These are phyloP conservation scores for Tylopilus felleus DNA, from an alignment of 768 basidiomycete species.

Conservation along the genomic window DNA sequence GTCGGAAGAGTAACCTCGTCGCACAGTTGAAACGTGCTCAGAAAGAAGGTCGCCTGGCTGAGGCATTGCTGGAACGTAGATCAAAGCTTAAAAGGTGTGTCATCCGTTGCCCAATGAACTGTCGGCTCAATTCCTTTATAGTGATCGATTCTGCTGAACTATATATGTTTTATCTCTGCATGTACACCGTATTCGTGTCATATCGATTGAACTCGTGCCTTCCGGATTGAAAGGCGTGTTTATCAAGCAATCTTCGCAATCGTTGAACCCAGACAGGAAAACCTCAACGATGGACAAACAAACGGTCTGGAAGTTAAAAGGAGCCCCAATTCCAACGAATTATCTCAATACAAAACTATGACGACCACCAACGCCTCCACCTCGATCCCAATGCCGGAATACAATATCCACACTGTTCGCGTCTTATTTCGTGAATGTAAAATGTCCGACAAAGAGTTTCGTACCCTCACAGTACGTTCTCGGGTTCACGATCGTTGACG, in stretches of 20 bases:
- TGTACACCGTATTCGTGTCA: slow-evolving; percentile 12
- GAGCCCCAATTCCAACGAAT: too few species aligned
- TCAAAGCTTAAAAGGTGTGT: slow-evolving; percentile 78
- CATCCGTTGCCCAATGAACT: neutral
- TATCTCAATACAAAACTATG: slow-evolving; percentile 1
- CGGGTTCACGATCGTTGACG: neutral
- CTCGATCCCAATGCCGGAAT: neutral
- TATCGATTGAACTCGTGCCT: slow-evolving; percentile 16
- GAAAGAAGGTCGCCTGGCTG: slow-evolving; percentile 77
- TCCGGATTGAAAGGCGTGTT: neutral
- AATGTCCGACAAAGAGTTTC: neutral
- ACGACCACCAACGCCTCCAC: neutral
- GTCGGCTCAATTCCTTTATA: slow-evolving; percentile 16
- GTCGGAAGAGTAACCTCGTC: slow-evolving; percentile 5
- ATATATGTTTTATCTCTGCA: slow-evolving; percentile 9
- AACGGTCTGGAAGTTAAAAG: slow-evolving; percentile 1
- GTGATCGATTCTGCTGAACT: slow-evolving; percentile 46
- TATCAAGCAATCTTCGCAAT: neutral
- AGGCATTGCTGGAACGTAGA: slow-evolving; percentile 74
- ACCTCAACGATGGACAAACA: slow-evolving; percentile 6
- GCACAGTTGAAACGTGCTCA: slow-evolving; percentile 72
- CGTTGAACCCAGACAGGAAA: slow-evolving; percentile 2
- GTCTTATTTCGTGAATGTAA: neutral
- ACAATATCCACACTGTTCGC: neutral
- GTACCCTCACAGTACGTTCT: slow-evolving; percentile 6